Conservation (phyloP, 495 filamentous ascomycete genomes). For the Hyaloscypha finlandica region DNA sequence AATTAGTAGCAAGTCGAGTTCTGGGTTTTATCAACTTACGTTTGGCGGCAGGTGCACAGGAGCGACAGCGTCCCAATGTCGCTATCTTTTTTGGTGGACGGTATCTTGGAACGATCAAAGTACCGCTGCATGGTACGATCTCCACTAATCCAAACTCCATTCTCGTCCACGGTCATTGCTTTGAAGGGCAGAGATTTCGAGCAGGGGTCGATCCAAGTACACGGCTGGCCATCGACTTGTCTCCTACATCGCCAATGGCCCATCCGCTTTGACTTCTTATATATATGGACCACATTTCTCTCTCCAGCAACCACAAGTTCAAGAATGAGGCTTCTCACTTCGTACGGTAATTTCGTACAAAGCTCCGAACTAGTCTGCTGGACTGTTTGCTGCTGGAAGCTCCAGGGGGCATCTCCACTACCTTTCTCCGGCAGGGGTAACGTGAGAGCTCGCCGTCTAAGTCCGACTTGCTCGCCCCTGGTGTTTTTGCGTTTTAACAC, state of each 20-base stretch:
- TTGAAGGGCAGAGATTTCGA: constrained; percentile 13
- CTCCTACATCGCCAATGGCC: constrained; percentile 4
- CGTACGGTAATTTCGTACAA: constrained; percentile 4
- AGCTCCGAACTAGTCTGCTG: background rate
- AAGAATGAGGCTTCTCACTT: constrained; percentile 11
- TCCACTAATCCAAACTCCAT: constrained; percentile 5
- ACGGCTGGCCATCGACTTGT: constrained; percentile 2
- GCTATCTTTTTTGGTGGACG: background rate
- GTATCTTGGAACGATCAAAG: constrained; percentile 5
- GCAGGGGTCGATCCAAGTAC: constrained; percentile 14
- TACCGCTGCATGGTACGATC: constrained; percentile 2
- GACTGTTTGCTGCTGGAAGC: background rate
- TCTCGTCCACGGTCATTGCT: background rate
- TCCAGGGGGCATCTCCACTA: background rate
- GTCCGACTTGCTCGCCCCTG: background rate
- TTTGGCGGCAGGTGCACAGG: constrained; percentile 3
- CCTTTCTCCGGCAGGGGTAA: background rate
- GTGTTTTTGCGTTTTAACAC: background rate
- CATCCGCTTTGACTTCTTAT: constrained; percentile 7
- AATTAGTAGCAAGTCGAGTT: background rate
- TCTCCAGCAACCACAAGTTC: background rate
- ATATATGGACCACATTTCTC: constrained; percentile 1
- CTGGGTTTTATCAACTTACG: background rate
- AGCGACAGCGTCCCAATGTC: background rate
- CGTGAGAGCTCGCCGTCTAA: background rate